These are phyloP conservation scores for Aureobasidium sp. DNA, from an alignment of 2,329 filamentous ascomycete species.

Conservation along the genomic window DNA sequence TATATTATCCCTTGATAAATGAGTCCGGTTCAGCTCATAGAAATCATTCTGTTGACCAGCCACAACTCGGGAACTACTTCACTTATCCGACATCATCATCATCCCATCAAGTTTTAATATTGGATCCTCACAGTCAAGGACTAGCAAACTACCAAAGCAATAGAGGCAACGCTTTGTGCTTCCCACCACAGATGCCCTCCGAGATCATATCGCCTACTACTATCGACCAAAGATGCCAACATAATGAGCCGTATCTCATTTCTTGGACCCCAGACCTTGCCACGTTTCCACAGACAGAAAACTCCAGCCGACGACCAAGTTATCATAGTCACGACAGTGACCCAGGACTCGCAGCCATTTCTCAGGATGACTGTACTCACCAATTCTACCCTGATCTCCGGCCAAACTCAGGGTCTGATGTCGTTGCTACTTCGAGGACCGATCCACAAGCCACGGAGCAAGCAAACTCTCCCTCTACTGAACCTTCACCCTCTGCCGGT, in stretches of 20 bases:
- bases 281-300: neutral
- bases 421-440: neutral
- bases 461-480: neutral
- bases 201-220: neutral
- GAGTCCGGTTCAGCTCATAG: neutral
- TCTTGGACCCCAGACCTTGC: neutral
- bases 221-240: neutral
- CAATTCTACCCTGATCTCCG: neutral
- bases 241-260: neutral
- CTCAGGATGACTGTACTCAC: neutral
- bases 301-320: neutral
- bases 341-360: neutral
- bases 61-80: neutral
- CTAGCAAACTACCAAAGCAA: neutral
- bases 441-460: neutral
- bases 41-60: neutral
- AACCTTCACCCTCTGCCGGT: neutral
- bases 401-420: neutral
- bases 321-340: neutral
- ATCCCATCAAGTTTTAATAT: neutral
- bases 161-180: neutral
- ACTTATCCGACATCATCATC: neutral
- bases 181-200: neutral
- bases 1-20: neutral
- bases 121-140: neutral